Conservation (phyloP, 179 eudicot species). For the Camellia oleifera region DNA sequence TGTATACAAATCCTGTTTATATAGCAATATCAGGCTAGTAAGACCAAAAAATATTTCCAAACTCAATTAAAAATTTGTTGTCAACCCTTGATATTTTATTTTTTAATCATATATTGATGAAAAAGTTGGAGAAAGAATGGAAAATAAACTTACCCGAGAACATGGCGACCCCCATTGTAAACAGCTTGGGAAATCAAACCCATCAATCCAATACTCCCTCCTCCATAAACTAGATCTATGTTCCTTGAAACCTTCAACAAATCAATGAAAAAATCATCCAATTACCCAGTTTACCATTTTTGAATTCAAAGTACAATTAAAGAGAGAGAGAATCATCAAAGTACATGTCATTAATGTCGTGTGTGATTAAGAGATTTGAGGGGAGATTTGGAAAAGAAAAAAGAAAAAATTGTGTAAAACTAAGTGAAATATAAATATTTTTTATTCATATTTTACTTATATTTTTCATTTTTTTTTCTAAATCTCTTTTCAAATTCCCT, state of each 20-base stretch:
- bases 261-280: background rate
- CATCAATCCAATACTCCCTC: slow-evolving; percentile 67
- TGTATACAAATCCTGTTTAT: too few relatives aligned
- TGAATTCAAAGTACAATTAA: background rate
- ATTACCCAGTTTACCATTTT: background rate
- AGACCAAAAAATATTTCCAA: background rate
- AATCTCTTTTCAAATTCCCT: too few relatives aligned
- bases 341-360: too few relatives aligned
- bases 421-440: too few relatives aligned
- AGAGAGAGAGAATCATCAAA: background rate
- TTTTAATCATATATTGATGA: background rate
- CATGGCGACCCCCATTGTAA: slow-evolving; percentile 55
- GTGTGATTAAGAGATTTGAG: too few relatives aligned
- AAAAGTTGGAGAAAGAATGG: background rate
- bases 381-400: too few relatives aligned
- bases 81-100: too few relatives aligned
- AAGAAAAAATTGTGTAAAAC: too few relatives aligned
- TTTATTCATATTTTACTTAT: too few relatives aligned
- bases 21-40: background rate
- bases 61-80: background rate
- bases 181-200: slow-evolving; percentile 55
- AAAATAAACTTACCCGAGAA: slow-evolving; percentile 36
- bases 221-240: slow-evolving; percentile 58
- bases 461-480: too few relatives aligned
- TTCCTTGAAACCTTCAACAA: slow-evolving; percentile 38